Percentiles rank a stretch among this genome's conserved stretches.
Evolutionary conservation across 176 grass and related monocot species (phyloP).

Genomic region (Eleusine indica): DNA sequence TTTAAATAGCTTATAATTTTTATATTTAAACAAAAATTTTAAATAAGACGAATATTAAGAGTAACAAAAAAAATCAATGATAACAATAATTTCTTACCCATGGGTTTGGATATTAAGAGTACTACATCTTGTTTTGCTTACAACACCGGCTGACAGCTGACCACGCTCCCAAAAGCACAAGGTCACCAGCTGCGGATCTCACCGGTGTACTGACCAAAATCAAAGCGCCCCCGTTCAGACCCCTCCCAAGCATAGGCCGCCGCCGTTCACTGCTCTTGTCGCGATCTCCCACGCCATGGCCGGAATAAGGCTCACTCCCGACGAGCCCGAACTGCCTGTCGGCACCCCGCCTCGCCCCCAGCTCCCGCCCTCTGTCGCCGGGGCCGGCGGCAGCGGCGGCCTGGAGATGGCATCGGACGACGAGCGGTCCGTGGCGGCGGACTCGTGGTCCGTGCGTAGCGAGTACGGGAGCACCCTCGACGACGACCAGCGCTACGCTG

Average conservation of each 20-base stretch:
- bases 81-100: too few relatives aligned
- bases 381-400: constrained; percentile 38
- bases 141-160: neutral
- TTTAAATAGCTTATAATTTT: too few relatives aligned
- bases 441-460: constrained; percentile 97
- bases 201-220: neutral
- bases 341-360: constrained; percentile 53
- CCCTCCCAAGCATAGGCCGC: constrained; percentile 9
- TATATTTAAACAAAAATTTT: too few relatives aligned
- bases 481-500: constrained; percentile 93
- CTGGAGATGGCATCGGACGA: constrained; percentile 82
- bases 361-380: constrained; percentile 33
- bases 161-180: neutral
- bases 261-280: neutral
- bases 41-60: too few relatives aligned
- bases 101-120: too few relatives aligned
- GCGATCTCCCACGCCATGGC: constrained; percentile 54
- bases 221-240: neutral
- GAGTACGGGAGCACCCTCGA: constrained; percentile 97
- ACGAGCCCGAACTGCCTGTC: constrained; percentile 55
- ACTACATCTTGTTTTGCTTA: neutral
- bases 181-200: neutral
- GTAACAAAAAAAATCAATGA: too few relatives aligned
- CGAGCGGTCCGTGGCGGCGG: constrained; percentile 90
- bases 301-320: constrained; percentile 56